These are phyloP conservation scores for Trifolium fragiferum DNA, from an alignment of 306 rosid genomes.

Conservation along the genomic window DNA sequence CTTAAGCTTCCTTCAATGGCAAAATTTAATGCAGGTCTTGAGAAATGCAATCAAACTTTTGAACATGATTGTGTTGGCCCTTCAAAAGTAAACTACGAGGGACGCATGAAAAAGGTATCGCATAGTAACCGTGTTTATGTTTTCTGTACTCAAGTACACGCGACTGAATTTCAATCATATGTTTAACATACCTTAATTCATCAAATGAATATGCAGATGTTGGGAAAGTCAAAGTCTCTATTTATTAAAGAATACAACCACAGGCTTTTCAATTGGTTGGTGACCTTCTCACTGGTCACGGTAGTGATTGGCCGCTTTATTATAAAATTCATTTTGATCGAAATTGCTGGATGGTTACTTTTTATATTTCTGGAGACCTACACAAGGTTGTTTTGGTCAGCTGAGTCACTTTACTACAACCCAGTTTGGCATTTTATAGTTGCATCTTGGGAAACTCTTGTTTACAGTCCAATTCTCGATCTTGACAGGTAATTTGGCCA, in stretches of 20 bases:
- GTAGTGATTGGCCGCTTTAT: slow-evolving; percentile 93
- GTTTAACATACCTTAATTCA: slow-evolving; percentile 11
- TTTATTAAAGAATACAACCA: slow-evolving; percentile 94
- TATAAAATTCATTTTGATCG: slow-evolving; percentile 78
- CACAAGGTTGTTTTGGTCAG: slow-evolving; percentile 98
- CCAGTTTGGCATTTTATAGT: slow-evolving; percentile 90
- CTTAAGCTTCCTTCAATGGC: slow-evolving; percentile 91
- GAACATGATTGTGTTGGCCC: slow-evolving; percentile 78
- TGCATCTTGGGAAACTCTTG: slow-evolving; percentile 92
- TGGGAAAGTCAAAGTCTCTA: slow-evolving; percentile 75
- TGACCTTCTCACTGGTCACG: slow-evolving; percentile 89
- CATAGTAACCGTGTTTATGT: background rate
- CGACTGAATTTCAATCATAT: slow-evolving; percentile 22
- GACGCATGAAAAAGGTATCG: slow-evolving; percentile 76
- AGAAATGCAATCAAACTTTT: slow-evolving; percentile 78
- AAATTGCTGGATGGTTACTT: slow-evolving; percentile 93
- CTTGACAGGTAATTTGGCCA: slow-evolving; percentile 76
- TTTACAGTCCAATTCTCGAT: slow-evolving; percentile 94
- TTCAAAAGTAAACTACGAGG: slow-evolving; percentile 70
- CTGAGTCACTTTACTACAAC: slow-evolving; percentile 92
- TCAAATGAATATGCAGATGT: slow-evolving; percentile 57
- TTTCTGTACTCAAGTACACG: background rate
- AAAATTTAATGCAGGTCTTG: slow-evolving; percentile 79
- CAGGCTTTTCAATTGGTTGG: slow-evolving; percentile 98
- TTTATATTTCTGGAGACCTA: slow-evolving; percentile 95